Evolutionary conservation across 202 grass and related monocot genomes (phyloP), one percentile per base, ranked within the genome.

Genomic region (Brachypodium distachyon): DNA sequence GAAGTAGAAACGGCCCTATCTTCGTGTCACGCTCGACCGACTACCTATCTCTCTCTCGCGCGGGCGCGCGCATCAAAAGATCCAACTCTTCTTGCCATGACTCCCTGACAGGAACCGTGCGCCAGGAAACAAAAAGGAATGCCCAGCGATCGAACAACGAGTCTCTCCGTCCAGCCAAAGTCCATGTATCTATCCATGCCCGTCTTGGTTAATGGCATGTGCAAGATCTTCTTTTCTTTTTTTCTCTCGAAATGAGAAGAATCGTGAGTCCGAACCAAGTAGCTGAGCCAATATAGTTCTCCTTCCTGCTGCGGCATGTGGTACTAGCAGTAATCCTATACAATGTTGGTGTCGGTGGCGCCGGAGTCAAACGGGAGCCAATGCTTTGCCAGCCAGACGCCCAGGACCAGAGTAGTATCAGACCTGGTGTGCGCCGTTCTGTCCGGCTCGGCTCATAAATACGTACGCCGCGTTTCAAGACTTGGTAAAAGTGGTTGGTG

Each of bases 381-480:
- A 22, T 58, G 65, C 38, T 13, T 79, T n/a, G 66, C 57, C 39
- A 38, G 56, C 82, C 40, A 72, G 74, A n/a, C n/a, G n/a, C n/a
- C n/a, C n/a, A n/a, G n/a, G n/a, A n/a, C n/a, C n/a, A n/a, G n/a
- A n/a, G n/a, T n/a, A n/a, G n/a, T n/a, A n/a, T n/a, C n/a, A n/a
- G n/a, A n/a, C n/a, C n/a, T n/a, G n/a, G n/a, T n/a, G n/a, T 29
- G 37, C 27, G 17, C 28, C 17, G 31, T 21, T 1, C 12, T 25
- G 3, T 59, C 63, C 54, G 56, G 67, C 46, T 50, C 1, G 21
- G 60, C 47, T 65, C 61, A 61, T 81, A 61, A 76, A 76, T 76
- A n/a, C n/a, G 49, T 52, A 54, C 12, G 50, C 47, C 32, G 34
- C 21, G 77, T 41, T 44, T 22, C 8, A 40, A 27, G 31, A 6